Base-by-base conservation (phyloP, 495 filamentous ascomycete genomes). In the Penicillium nucicola region DNA sequence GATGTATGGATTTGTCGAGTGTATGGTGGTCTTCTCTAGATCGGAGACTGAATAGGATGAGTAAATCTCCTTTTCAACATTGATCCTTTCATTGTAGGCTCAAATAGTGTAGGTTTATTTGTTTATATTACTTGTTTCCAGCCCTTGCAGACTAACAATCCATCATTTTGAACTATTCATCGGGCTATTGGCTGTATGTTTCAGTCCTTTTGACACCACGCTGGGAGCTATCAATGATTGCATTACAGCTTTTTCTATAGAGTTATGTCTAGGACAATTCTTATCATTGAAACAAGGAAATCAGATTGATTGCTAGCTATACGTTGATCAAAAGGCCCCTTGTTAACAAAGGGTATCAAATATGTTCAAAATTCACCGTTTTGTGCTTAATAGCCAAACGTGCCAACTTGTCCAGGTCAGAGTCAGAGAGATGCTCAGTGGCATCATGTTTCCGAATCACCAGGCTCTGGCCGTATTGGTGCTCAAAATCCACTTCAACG, bases 1-100 rank as follows among this genome's bases (percentile, higher is more conserved):
- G 59, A 64, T 65, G 64, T 67, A 60, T 64, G 46, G 40, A 41
- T 8, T 41, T 48, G 46, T 28, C 36, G 40, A 34, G 36, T 48
- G 11, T 30, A 13, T 56, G 19, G 22, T 43, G 48, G 40, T 40
- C 48, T 50, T 50, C 31, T 46, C 20, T 68, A 53, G 45, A 46
- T 43, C 56, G 57, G 50, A 43, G 60, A 42, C 44, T 38, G 41
- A 48, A 63, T 60, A 60, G 58, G 51, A 65, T 49, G 50, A 48
- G 37, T 49, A 49, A 20, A 53, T 56, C 52, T 43, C n/a, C 19
- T 22, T 18, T 0, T 8, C 25, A 2, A 8, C 1, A 8, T 28
- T 28, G 4, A 9, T 9, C 25, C 25, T 28, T 28, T 8, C 25
- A 28, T 28, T 28, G 25, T 28, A 28, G 2, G 10, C 10, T 9